Percentiles rank a stretch among this genome's conserved stretches.
phyloP scores from a whole-genome alignment of 2,329 filamentous ascomycete genomes.

The Fusarium sarcochroum region DNA sequence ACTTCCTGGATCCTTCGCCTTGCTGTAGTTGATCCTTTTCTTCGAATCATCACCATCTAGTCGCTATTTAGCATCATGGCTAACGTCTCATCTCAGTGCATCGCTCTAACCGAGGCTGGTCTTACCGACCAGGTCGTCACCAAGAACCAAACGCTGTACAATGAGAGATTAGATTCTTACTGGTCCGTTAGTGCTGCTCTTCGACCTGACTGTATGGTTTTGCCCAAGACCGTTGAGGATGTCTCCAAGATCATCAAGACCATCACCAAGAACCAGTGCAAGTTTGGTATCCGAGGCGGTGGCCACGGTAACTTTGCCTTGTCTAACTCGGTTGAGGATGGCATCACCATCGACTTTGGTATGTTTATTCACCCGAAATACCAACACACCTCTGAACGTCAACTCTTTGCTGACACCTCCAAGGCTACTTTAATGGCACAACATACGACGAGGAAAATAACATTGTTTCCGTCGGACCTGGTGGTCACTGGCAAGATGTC shows the following conservation, averaged over 20 bases:
- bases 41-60: background rate
- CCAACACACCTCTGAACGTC: no score
- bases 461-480: slow-evolving; percentile 53
- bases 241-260: slow-evolving; percentile 55
- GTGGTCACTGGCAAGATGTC: slow-evolving; percentile 56
- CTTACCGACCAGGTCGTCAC: slow-evolving; percentile 51
- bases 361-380: background rate
- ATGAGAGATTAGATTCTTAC: slow-evolving; percentile 53
- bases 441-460: slow-evolving; percentile 49
- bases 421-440: slow-evolving; percentile 51
- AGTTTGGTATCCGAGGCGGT: slow-evolving; percentile 58
- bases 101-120: slow-evolving; percentile 42
- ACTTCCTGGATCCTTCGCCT: background rate
- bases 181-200: slow-evolving; percentile 56
- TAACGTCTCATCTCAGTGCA: slow-evolving; percentile 45
- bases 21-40: background rate
- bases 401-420: background rate
- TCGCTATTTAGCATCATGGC: slow-evolving; percentile 10
- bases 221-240: slow-evolving; percentile 53
- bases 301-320: slow-evolving; percentile 54
- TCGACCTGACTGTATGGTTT: slow-evolving; percentile 54
- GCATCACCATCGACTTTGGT: slow-evolving; percentile 57
- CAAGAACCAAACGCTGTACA: slow-evolving; percentile 48
- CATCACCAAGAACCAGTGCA: slow-evolving; percentile 49
- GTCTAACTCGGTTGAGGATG: slow-evolving; percentile 54